Evolutionary conservation across 306 rosid species (phyloP), one percentile per base, ranked within the genome.

Genomic region (Vicia faba): DNA sequence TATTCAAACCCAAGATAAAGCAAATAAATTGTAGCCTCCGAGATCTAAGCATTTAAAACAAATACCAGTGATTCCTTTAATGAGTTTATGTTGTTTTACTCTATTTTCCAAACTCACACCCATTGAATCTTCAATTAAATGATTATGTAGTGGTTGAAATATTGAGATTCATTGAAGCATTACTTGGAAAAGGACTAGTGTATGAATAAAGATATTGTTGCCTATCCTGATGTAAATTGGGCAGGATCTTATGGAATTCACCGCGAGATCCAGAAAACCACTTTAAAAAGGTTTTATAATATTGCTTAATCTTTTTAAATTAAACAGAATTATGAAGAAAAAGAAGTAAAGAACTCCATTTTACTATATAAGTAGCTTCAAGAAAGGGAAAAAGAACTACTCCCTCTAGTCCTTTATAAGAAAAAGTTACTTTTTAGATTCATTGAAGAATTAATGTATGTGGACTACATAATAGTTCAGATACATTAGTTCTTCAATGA

Each of bases 1-100:
- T 26, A 55, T 55, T 55, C 38, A 55, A 55, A 13, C 16, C 61
- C 61, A 26, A 55, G n/a, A 26, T 55, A 5, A 13, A 55, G 11
- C 33, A 53, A 23, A 53, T 25, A 53, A 23, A 4, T 11, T 53
- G 25, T 23, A 4, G 33, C 33, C 31, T 20, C 31, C 57, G 11
- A 50, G 29, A 20, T 50, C 57, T 50, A 50, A 50, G n/a, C 59
- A 53, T 53, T 53, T 20, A 53, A 53, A 53, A 53, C 4, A 51
- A 23, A 20, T 23, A 50, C n/a, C 58, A 11, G 33, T 5, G n/a
- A 20, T 51, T 51, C 33, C 14, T 20, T 10, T 23, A 19, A 50
- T 3, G 59, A 8, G 1, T 48, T 20, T 51, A 20, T 20, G 11
- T 23, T 4, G 4, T 51, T 20, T 51, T 8, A 49, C 11, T 50